These are phyloP conservation scores for Pharus latifolius DNA, from an alignment of 176 grass and related monocot species.

Conservation along the genomic window DNA sequence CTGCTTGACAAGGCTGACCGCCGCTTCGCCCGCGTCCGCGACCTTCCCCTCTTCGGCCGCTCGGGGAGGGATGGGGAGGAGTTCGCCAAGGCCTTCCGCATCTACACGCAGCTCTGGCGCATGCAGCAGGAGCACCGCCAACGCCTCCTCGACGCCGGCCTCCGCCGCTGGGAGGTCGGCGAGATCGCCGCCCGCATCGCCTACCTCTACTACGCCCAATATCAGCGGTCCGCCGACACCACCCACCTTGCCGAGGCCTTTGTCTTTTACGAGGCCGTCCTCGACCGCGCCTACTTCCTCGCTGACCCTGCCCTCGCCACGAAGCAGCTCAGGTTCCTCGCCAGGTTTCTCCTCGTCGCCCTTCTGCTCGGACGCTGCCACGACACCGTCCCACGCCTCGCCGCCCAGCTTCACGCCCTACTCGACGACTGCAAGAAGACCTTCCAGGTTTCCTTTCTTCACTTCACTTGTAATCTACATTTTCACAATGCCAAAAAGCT, in stretches of 20 bases:
- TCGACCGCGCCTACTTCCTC: conserved; percentile 73
- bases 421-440: conserved; percentile 66
- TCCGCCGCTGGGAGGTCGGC: conserved; percentile 81
- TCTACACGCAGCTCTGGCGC: conserved; percentile 86
- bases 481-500: no score
- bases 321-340: conserved; percentile 89
- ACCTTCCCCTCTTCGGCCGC: conserved; percentile 69
- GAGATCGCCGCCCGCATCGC: conserved; percentile 94
- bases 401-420: conserved; percentile 34
- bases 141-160: conserved; percentile 69
- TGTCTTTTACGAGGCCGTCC: conserved; percentile 95
- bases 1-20: conserved; percentile 95
- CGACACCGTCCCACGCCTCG: conserved; percentile 39
- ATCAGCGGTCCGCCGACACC: conserved; percentile 73
- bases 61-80: conserved; percentile 36
- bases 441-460: conserved; percentile 74
- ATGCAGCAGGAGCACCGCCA: conserved; percentile 86
- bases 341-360: conserved; percentile 77
- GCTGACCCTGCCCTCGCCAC: conserved; percentile 45
- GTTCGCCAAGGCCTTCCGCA: conserved; percentile 85
- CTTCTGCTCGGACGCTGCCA: conserved; percentile 59
- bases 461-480: no score
- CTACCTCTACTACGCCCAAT: conserved; percentile 90
- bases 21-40: conserved; percentile 73
- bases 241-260: conserved; percentile 77